These are phyloP conservation scores for Cercospora sojina DNA, from an alignment of 2,329 filamentous ascomycete genomes.

Conservation along the genomic window DNA sequence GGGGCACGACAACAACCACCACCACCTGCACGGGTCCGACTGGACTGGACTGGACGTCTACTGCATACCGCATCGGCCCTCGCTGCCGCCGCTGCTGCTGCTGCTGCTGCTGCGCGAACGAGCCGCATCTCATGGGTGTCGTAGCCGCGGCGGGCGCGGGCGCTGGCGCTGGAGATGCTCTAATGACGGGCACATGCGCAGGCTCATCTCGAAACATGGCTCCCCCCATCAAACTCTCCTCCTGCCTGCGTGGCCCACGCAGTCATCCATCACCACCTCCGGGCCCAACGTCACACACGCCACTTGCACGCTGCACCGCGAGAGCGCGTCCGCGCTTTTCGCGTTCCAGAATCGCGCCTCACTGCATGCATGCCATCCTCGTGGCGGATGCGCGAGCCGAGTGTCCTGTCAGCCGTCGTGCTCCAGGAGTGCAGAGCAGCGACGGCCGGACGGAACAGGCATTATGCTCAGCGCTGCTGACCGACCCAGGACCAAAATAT, in stretches of 20 bases:
- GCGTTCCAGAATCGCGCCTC: background rate
- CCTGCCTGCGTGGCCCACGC: background rate
- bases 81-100: background rate
- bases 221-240: constrained; percentile 4
- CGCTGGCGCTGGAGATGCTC: background rate
- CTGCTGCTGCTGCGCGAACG: background rate
- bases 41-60: background rate
- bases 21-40: background rate
- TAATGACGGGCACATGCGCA: background rate
- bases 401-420: constrained; percentile 5
- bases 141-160: background rate
- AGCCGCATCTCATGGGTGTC: background rate
- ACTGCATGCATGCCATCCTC: constrained; percentile 13
- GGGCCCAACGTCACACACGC: background rate
- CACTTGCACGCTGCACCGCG: background rate
- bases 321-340: background rate
- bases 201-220: constrained; percentile 5
- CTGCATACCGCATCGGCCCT: background rate
- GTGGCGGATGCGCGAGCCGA: constrained; percentile 17
- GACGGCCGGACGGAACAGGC: background rate
- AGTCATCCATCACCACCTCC: background rate
- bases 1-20: background rate
- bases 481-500: background rate
- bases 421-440: constrained; percentile 5
- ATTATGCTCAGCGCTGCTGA: constrained; percentile 2